phyloP scores from a whole-genome alignment of 768 basidiomycete genomes.

The Paxillus rubicundulus region DNA sequence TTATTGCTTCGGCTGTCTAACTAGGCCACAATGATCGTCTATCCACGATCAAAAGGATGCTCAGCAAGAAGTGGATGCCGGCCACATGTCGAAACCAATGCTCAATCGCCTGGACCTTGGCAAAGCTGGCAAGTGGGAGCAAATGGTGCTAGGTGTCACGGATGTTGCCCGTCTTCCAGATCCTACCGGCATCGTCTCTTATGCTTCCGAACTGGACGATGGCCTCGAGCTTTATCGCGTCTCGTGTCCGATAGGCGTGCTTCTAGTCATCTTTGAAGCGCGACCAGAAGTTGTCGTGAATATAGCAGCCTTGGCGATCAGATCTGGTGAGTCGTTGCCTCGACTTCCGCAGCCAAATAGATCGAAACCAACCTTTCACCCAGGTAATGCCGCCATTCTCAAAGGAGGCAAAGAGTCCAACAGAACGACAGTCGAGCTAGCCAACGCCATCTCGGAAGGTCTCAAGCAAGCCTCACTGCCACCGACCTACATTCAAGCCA shows the following conservation, averaged over 20 bases:
- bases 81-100: conserved; percentile 79
- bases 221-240: conserved; percentile 87
- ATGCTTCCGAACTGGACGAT: conserved; percentile 88
- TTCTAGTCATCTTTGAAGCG: conserved; percentile 96
- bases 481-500: conserved; percentile 80
- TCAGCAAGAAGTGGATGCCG: conserved; percentile 71
- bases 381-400: conserved; percentile 94
- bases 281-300: conserved; percentile 98
- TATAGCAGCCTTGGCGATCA: conserved; percentile 93
- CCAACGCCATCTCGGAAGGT: conserved; percentile 76
- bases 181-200: conserved; percentile 83
- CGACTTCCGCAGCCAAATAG: background rate
- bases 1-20: background rate
- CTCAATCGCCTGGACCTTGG: conserved; percentile 82
- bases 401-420: conserved; percentile 98
- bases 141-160: conserved; percentile 86
- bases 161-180: conserved; percentile 86
- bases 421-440: conserved; percentile 71
- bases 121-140: conserved; percentile 85
- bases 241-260: conserved; percentile 93
- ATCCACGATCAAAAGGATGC: conserved; percentile 54
- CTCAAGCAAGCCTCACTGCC: conserved; percentile 73
- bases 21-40: background rate
- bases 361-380: background rate
- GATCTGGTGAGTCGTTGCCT: conserved; percentile 66